A percentile compares a stretch with the other conserved stretches of the same genome.
phyloP scores from a whole-genome alignment of 768 basidiomycete species.

The Gloeopeniophorella convolvens region DNA sequence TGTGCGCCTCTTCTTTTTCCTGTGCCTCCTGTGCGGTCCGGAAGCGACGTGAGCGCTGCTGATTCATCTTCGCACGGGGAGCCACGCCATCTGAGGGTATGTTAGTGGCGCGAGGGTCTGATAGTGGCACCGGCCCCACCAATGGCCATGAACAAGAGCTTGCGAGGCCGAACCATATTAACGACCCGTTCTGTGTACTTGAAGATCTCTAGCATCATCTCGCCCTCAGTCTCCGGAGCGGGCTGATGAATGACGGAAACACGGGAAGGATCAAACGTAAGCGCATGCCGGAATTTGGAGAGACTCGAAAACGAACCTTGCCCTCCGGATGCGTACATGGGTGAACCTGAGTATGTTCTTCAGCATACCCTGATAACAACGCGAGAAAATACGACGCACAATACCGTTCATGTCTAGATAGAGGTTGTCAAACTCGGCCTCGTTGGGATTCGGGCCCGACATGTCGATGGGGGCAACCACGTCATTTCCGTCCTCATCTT shows the following conservation, averaged over 20 bases:
- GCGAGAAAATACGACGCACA: constrained; percentile 41
- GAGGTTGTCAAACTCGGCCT: constrained; percentile 88
- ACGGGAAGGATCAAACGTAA: not conserved
- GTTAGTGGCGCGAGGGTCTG: constrained; percentile 1
- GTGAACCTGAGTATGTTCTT: constrained; percentile 57
- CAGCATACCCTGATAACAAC: constrained; percentile 1
- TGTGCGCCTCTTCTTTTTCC: constrained; percentile 84
- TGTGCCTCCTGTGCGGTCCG: constrained; percentile 91
- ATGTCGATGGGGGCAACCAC: constrained; percentile 77
- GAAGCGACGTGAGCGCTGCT: constrained; percentile 95
- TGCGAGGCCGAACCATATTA: constrained; percentile 93
- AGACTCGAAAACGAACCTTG: constrained; percentile 46
- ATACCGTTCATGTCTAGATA: constrained; percentile 99
- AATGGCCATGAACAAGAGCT: constrained; percentile 96
- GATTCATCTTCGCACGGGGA: constrained; percentile 99
- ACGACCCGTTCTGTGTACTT: constrained; percentile 95
- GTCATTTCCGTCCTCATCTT: constrained; percentile 58
- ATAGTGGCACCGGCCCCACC: constrained; percentile 45
- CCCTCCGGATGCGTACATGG: constrained; percentile 99
- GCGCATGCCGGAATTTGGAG: not conserved
- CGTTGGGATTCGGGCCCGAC: constrained; percentile 84
- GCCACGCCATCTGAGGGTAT: constrained; percentile 78
- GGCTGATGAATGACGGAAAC: constrained; percentile 44
- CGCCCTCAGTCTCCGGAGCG: constrained; percentile 94
- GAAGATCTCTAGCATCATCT: constrained; percentile 99